phyloP scores from a whole-genome alignment of 441 rosid genomes.

The Eruca vesicaria region DNA sequence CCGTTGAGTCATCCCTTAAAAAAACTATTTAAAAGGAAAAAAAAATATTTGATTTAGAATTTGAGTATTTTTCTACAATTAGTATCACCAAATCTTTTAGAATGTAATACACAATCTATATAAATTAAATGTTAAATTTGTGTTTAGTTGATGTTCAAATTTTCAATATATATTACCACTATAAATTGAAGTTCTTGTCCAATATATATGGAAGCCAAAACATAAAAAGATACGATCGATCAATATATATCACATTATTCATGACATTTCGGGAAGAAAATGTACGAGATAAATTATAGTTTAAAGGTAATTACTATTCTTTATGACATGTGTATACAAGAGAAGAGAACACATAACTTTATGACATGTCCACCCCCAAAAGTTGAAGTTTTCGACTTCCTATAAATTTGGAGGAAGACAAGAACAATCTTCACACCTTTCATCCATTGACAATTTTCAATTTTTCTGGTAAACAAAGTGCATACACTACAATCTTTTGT shows the following conservation, averaged over 20 bases:
- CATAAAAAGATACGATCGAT: not conserved
- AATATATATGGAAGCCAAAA: not conserved
- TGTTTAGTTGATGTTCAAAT: not conserved
- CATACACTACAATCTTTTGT: not conserved
- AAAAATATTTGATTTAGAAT: not conserved
- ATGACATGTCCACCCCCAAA: not conserved
- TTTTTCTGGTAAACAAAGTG: not conserved
- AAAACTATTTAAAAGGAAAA: too few relatives aligned
- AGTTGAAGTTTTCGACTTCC: not conserved
- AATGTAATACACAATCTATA: not conserved
- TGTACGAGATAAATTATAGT: not conserved
- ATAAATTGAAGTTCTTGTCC: not conserved
- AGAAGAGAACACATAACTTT: not conserved
- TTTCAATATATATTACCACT: not conserved
- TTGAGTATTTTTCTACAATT: not conserved
- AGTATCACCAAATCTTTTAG: not conserved
- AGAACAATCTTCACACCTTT: not conserved
- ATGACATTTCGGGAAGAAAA: not conserved
- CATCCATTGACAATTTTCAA: not conserved
- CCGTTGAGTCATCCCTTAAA: too few relatives aligned
- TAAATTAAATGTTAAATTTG: not conserved
- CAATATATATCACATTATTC: not conserved
- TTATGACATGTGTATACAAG: not conserved
- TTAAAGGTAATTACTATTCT: not conserved
- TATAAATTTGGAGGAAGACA: slow-evolving; percentile 16